A percentile compares a stretch with the other conserved stretches of the same genome.
Conservation (phyloP, 257 asterid genomes). For the Solanum chmielewskii region DNA sequence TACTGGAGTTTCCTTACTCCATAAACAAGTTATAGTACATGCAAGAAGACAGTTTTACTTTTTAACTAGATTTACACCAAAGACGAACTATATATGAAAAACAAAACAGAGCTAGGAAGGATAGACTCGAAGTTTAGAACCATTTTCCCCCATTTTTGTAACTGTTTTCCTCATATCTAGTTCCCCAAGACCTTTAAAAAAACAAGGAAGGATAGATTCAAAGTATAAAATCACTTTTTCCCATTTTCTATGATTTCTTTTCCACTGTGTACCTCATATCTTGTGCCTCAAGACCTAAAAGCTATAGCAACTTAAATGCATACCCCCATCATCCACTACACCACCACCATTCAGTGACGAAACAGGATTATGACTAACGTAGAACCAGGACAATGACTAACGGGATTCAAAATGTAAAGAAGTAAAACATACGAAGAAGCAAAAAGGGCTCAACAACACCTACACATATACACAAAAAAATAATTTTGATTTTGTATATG, state of each 20-base stretch:
- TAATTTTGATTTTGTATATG: too few relatives aligned
- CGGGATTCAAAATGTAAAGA: background rate
- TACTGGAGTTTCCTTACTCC: background rate
- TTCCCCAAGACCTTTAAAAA: background rate
- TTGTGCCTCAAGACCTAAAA: background rate
- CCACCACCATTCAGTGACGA: background rate
- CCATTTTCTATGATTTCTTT: background rate
- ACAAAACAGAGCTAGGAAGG: background rate
- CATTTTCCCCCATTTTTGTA: background rate
- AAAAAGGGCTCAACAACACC: background rate
- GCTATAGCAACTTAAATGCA: background rate
- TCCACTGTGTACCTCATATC: background rate
- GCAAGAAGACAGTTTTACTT: background rate
- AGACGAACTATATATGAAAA: background rate
- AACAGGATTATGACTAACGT: background rate
- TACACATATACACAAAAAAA: too few relatives aligned
- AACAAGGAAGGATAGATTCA: background rate
- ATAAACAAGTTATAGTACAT: background rate
- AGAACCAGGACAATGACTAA: background rate
- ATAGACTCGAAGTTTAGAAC: background rate
- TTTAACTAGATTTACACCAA: background rate
- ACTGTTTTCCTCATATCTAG: background rate
- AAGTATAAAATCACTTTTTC: background rate
- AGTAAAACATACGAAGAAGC: background rate
- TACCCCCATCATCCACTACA: background rate